phyloP scores from a whole-genome alignment of 306 rosid genomes.

The Luffa acutangula region DNA sequence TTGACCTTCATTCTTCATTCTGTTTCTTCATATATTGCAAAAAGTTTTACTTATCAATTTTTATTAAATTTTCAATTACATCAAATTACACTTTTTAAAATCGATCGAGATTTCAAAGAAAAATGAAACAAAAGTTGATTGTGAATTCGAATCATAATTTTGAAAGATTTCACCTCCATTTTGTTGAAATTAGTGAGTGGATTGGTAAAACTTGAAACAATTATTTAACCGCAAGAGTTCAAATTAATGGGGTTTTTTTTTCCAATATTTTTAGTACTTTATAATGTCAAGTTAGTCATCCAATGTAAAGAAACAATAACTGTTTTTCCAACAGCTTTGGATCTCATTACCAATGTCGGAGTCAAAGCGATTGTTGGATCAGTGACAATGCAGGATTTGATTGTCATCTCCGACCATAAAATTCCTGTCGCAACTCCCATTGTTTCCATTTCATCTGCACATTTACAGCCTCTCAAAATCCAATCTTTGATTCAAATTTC shows the following conservation, averaged over 20 bases:
- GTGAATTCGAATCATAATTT: no score
- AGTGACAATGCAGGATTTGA: constrained; percentile 25
- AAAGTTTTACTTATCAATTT: no score
- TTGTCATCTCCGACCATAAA: constrained; percentile 14
- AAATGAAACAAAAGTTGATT: no score
- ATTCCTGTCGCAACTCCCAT: constrained; percentile 19
- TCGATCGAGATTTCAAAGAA: no score
- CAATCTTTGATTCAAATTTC: constrained; percentile 35
- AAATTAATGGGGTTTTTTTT: neutral
- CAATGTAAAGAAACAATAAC: neutral
- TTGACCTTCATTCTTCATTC: no score
- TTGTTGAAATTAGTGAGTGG: no score
- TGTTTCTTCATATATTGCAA: no score
- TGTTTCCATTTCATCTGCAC: constrained; percentile 14
- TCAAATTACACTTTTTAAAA: no score
- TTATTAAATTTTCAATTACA: no score
- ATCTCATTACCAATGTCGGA: constrained; percentile 18
- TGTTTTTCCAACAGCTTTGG: constrained; percentile 18
- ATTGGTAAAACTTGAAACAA: no score
- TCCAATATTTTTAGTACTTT: neutral
- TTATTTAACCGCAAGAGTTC: neutral
- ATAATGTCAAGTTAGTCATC: neutral
- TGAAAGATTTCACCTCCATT: no score
- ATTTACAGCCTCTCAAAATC: constrained; percentile 2
- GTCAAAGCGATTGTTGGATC: constrained; percentile 43